A percentile compares a stretch with the other conserved stretches of the same genome.
Evolutionary conservation across 345 rosid species (phyloP).

Genomic region (Lepidium aucheri): DNA sequence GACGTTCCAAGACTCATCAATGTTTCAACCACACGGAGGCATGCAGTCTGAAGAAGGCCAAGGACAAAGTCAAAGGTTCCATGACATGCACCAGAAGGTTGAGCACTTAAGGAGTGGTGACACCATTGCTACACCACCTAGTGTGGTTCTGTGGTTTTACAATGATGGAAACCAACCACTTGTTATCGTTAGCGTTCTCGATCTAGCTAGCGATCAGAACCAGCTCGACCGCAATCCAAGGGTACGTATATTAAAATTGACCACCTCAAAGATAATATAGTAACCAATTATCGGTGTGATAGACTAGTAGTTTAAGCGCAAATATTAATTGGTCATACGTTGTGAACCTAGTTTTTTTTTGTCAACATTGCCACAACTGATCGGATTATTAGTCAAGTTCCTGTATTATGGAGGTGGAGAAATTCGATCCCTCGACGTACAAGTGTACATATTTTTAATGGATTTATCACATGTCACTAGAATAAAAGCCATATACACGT

Average conservation of each 20-base stretch:
- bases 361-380: too few relatives aligned
- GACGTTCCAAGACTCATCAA: constrained; percentile 41
- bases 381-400: too few relatives aligned
- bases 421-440: too few relatives aligned
- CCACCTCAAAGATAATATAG: background rate
- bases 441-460: too few relatives aligned
- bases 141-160: constrained; percentile 51
- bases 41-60: background rate
- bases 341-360: too few relatives aligned
- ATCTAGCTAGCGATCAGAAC: constrained; percentile 37
- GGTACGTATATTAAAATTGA: constrained; percentile 28
- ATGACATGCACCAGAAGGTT: constrained; percentile 59
- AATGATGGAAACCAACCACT: constrained; percentile 46
- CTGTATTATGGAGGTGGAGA: too few relatives aligned
- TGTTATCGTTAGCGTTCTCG: constrained; percentile 33
- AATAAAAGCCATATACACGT: too few relatives aligned
- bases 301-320: too few relatives aligned
- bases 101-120: constrained; percentile 44
- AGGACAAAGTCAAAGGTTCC: constrained; percentile 14
- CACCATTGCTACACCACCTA: constrained; percentile 40
- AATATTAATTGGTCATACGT: too few relatives aligned
- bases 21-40: background rate
- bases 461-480: too few relatives aligned
- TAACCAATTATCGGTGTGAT: too few relatives aligned
- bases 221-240: constrained; percentile 56